Conservation (phyloP, 768 basidiomycete genomes). For the Hygrocybe coccinea region DNA sequence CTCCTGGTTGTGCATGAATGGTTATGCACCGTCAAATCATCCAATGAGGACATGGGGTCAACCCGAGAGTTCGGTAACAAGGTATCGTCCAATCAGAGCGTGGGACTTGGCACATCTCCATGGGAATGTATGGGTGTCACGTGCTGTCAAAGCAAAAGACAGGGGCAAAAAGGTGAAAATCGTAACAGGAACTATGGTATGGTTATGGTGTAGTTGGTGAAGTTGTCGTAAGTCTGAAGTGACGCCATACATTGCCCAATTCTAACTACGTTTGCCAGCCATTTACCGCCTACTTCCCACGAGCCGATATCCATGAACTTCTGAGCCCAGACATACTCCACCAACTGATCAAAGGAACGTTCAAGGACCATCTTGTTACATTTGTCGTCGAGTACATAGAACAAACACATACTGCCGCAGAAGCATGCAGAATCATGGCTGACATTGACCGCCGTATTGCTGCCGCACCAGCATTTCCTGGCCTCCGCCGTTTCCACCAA, state of each 20-base stretch:
- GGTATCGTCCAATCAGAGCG: too few species aligned
- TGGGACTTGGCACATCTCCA: too few species aligned
- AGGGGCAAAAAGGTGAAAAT: too few species aligned
- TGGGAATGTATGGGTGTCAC: too few species aligned
- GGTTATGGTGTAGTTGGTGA: too few species aligned
- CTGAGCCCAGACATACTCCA: conserved; percentile 32
- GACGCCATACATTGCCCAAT: neutral
- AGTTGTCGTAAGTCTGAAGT: too few species aligned
- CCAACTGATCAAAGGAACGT: conserved; percentile 39
- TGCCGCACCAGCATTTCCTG: conserved; percentile 8
- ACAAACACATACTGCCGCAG: conserved; percentile 10
- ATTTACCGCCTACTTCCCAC: conserved; percentile 32
- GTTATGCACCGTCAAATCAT: too few species aligned
- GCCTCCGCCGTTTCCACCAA: conserved; percentile 8
- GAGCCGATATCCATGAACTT: conserved; percentile 33
- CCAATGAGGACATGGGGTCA: too few species aligned
- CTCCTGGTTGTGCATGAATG: too few species aligned
- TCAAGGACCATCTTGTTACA: conserved; percentile 38
- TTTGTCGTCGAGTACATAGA: conserved; percentile 33
- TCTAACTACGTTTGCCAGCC: conserved; percentile 20
- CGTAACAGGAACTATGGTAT: too few species aligned
- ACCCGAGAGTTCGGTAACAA: too few species aligned
- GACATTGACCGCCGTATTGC: conserved; percentile 30
- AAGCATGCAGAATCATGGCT: conserved; percentile 23
- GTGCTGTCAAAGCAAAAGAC: too few species aligned